Evolutionary conservation across 2,329 filamentous ascomycete species (phyloP).

Genomic region (Dothideomycetidae sp.): DNA sequence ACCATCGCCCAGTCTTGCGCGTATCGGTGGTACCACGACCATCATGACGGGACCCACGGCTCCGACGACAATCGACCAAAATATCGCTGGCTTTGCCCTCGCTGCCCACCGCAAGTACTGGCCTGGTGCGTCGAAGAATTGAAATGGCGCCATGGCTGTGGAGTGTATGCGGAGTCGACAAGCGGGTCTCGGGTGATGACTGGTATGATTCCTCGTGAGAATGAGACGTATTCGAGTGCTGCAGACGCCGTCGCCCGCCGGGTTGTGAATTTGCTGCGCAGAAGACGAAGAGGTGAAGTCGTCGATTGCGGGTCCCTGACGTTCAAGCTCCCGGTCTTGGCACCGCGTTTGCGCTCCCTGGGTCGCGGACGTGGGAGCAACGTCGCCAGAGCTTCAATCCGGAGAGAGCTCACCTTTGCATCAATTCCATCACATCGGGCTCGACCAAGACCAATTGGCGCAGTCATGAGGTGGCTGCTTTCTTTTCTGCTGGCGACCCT

Average conservation of each 20-base stretch:
- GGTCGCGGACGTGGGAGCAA: conserved; percentile 1
- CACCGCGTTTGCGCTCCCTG: conserved; percentile 5
- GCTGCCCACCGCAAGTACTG: conserved; percentile 80
- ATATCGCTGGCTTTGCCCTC: conserved; percentile 78
- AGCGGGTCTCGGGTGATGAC: conserved; percentile 1
- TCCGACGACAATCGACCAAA: conserved; percentile 72
- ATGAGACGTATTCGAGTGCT: too few relatives aligned
- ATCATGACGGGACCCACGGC: conserved; percentile 56
- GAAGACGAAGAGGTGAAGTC: conserved; percentile 4
- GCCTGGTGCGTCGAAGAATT: conserved; percentile 73
- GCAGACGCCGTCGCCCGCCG: not conserved
- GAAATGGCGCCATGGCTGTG: conserved; percentile 51
- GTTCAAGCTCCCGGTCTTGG: conserved; percentile 3
- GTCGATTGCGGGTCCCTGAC: conserved; percentile 5
- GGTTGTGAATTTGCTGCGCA: not conserved
- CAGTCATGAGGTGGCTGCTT: conserved; percentile 21
- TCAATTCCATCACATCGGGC: conserved; percentile 1
- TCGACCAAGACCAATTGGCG: not conserved
- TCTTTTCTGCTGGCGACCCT: conserved; percentile 46
- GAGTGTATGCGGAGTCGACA: conserved; percentile 12
- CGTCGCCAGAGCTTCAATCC: conserved; percentile 6
- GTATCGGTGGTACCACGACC: conserved; percentile 57
- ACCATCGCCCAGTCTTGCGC: conserved; percentile 58
- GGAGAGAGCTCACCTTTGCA: not conserved
- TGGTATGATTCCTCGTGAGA: not conserved